These are phyloP conservation scores for Waltiozyma sp. DNA, from an alignment of 1,139 yeast genomes.

Conservation along the genomic window DNA sequence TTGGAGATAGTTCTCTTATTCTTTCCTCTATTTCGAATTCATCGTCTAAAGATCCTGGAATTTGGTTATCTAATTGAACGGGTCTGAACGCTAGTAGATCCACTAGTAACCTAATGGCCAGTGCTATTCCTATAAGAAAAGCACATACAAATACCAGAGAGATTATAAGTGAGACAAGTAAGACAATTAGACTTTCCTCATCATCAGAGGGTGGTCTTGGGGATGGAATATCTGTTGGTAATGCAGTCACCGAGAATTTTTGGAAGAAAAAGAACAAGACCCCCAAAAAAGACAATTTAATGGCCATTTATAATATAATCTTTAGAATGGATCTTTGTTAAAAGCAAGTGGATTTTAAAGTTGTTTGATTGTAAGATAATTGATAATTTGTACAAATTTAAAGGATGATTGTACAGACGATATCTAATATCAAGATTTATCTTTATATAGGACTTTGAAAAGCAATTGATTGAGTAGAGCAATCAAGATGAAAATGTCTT, in stretches of 20 bases:
- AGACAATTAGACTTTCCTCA: background rate
- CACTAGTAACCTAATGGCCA: slow-evolving; percentile 2
- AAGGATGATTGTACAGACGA: no score
- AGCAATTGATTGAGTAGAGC: no score
- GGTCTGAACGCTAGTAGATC: background rate
- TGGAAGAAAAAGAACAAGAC: no score
- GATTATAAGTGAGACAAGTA: background rate
- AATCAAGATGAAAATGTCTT: no score
- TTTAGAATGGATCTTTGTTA: no score
- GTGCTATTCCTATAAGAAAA: slow-evolving; percentile 2
- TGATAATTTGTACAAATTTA: no score
- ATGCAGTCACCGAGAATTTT: no score
- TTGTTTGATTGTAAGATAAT: no score
- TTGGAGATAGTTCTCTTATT: slow-evolving; percentile 53
- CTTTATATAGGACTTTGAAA: no score
- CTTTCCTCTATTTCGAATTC: slow-evolving; percentile 55
- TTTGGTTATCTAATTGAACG: slow-evolving; percentile 20
- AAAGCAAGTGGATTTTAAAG: no score
- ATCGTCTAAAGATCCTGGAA: slow-evolving; percentile 52
- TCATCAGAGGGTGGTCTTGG: background rate
- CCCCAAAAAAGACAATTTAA: background rate
- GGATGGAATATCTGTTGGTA: background rate
- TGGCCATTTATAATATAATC: no score
- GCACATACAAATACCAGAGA: background rate
- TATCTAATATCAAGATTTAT: no score